Evolutionary conservation across 352 stramenopile species (phyloP).

Genomic region (Pythium grandisporangium): DNA sequence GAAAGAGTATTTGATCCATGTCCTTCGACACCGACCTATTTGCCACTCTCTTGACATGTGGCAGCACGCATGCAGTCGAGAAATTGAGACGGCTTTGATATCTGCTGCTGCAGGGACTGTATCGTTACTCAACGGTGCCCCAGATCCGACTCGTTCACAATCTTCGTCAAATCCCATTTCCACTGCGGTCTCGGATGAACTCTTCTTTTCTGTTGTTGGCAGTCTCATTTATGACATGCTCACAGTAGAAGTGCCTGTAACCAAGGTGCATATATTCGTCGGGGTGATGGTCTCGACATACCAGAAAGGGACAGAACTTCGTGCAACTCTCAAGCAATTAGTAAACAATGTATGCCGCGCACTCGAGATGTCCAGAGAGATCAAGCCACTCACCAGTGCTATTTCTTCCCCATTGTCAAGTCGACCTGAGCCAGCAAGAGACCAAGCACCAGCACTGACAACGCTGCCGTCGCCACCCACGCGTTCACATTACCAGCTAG

Average conservation of each 20-base stretch:
- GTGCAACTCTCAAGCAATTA: slow-evolving; percentile 66
- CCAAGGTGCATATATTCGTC: slow-evolving; percentile 73
- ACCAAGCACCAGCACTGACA: slow-evolving; percentile 13
- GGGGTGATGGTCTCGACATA: slow-evolving; percentile 79
- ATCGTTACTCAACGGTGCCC: slow-evolving; percentile 10
- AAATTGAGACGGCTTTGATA: slow-evolving; percentile 49
- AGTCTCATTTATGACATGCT: slow-evolving; percentile 84
- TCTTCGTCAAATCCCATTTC: too few species aligned
- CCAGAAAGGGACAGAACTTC: slow-evolving; percentile 56
- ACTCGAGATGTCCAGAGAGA: slow-evolving; percentile 71
- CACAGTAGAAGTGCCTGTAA: slow-evolving; percentile 60
- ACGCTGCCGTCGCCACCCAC: slow-evolving; percentile 4
- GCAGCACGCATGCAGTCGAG: slow-evolving; percentile 76
- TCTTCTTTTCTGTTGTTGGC: slow-evolving; percentile 78
- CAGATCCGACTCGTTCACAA: too few species aligned
- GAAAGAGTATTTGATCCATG: slow-evolving; percentile 72
- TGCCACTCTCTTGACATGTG: slow-evolving; percentile 77
- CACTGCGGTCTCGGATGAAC: slow-evolving; percentile 53
- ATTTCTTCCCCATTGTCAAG: too few species aligned
- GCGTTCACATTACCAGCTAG: slow-evolving; percentile 51
- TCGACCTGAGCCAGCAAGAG: neutral
- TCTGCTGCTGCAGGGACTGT: slow-evolving; percentile 18
- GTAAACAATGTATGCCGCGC: slow-evolving; percentile 75
- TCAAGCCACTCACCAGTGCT: too few species aligned
- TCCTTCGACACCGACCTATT: slow-evolving; percentile 49